Conservation (phyloP, 2,329 filamentous ascomycete species). For the Capronia epimyces region DNA sequence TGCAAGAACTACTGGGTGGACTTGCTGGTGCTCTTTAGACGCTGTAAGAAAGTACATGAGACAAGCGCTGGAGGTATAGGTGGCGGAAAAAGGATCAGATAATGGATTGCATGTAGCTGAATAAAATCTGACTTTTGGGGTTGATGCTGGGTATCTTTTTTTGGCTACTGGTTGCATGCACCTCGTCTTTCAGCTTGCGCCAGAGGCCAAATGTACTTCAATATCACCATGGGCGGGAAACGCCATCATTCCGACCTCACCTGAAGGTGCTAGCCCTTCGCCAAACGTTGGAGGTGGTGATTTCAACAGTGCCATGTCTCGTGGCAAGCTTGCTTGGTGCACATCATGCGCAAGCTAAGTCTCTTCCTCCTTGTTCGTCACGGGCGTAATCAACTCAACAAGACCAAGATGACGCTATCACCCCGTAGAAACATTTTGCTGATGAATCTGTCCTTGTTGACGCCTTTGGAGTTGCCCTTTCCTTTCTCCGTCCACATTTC, state of each 20-base stretch:
- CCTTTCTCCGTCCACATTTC: slow-evolving; percentile 99
- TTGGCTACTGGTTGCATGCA: not conserved
- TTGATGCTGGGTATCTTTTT: slow-evolving; percentile 8
- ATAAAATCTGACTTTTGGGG: not conserved
- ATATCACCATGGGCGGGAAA: not conserved
- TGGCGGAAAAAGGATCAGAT: not conserved
- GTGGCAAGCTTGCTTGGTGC: not conserved
- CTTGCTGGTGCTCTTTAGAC: slow-evolving; percentile 53
- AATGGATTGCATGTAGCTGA: not conserved
- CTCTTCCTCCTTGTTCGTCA: not conserved
- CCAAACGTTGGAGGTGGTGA: not conserved
- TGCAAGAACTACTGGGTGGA: slow-evolving; percentile 77
- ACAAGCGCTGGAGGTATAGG: not conserved
- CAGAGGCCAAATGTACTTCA: not conserved
- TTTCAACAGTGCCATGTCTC: not conserved
- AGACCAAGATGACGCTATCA: slow-evolving; percentile 80
- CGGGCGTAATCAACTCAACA: slow-evolving; percentile 62
- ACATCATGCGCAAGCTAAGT: not conserved
- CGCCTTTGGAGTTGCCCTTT: slow-evolving; percentile 81
- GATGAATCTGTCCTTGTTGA: slow-evolving; percentile 98
- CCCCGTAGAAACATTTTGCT: slow-evolving; percentile 95
- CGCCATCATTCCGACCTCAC: not conserved
- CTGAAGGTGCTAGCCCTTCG: not conserved
- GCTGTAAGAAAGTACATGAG: not conserved
- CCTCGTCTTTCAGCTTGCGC: not conserved